Evolutionary conservation across 768 basidiomycete species (phyloP).

Genomic region (Lactarius evosmus): DNA sequence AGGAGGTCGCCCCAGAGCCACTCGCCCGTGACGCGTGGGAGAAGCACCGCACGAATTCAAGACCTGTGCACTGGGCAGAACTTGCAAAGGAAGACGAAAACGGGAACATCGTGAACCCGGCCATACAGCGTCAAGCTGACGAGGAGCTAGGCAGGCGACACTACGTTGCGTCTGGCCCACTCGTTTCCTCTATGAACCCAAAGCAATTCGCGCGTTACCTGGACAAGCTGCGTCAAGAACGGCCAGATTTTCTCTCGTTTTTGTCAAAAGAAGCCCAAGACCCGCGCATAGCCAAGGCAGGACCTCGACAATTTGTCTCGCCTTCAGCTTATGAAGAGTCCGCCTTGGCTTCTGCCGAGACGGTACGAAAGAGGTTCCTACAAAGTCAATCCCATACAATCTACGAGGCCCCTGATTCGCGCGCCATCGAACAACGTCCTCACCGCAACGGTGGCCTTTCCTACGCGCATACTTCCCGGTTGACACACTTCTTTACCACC

Average conservation of each 20-base stretch:
- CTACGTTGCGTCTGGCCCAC: constrained; percentile 39
- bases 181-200: constrained; percentile 59
- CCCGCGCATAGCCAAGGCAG: constrained; percentile 6
- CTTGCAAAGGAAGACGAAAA: constrained; percentile 15
- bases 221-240: constrained; percentile 50
- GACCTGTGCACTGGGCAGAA: constrained; percentile 14
- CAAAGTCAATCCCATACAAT: constrained; percentile 31
- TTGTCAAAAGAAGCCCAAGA: constrained; percentile 33
- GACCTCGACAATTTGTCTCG: constrained; percentile 10
- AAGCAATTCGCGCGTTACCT: constrained; percentile 59
- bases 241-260: constrained; percentile 54
- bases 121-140: constrained; percentile 8
- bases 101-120: constrained; percentile 5
- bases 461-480: constrained; percentile 51
- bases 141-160: constrained; percentile 3
- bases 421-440: constrained; percentile 57
- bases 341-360: constrained; percentile 13
- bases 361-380: constrained; percentile 42
- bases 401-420: constrained; percentile 32
- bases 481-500: constrained; percentile 54
- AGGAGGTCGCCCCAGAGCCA: constrained; percentile 54
- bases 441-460: constrained; percentile 61
- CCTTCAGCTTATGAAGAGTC: constrained; percentile 26
- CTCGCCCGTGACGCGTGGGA: constrained; percentile 39
- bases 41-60: constrained; percentile 25